These are phyloP conservation scores for Kockovaella imperatae DNA, from an alignment of 768 basidiomycete species.

Conservation along the genomic window DNA sequence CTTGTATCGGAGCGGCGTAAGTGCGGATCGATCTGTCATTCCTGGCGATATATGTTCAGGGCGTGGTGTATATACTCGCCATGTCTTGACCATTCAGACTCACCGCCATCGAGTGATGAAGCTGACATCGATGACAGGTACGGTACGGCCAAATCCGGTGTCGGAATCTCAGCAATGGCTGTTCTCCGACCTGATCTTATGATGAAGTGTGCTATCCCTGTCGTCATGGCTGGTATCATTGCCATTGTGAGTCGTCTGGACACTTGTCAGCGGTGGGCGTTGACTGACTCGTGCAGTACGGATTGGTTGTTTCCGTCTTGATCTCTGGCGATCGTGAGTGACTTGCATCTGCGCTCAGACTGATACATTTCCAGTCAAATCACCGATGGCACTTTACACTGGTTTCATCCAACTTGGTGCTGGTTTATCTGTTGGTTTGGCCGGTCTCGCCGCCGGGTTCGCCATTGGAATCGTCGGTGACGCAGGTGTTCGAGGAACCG, in stretches of 20 bases:
- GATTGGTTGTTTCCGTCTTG: constrained; percentile 96
- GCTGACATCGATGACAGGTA: constrained; percentile 54
- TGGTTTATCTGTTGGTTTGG: constrained; percentile 93
- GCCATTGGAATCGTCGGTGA: constrained; percentile 92
- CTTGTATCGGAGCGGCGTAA: constrained; percentile 56
- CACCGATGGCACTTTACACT: constrained; percentile 79
- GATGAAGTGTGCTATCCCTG: constrained; percentile 96
- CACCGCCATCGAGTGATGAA: neutral
- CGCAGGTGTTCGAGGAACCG: constrained; percentile 94
- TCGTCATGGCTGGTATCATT: constrained; percentile 99
- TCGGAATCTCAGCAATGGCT: constrained; percentile 68
- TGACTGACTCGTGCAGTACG: constrained; percentile 54
- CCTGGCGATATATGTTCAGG: too few species aligned
- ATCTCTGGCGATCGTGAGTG: constrained; percentile 77
- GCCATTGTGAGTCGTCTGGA: constrained; percentile 59
- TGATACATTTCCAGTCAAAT: constrained; percentile 51
- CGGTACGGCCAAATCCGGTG: constrained; percentile 98
- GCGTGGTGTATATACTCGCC: too few species aligned
- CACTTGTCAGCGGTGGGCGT: neutral
- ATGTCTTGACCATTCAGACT: neutral
- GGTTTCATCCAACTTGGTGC: constrained; percentile 56
- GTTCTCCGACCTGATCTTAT: constrained; percentile 88
- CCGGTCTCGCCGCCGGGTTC: constrained; percentile 49
- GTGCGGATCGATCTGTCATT: constrained; percentile 5
- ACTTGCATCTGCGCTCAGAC: neutral